These are phyloP conservation scores for Quercus agrifolia DNA, from an alignment of 306 rosid species.

Conservation along the genomic window DNA sequence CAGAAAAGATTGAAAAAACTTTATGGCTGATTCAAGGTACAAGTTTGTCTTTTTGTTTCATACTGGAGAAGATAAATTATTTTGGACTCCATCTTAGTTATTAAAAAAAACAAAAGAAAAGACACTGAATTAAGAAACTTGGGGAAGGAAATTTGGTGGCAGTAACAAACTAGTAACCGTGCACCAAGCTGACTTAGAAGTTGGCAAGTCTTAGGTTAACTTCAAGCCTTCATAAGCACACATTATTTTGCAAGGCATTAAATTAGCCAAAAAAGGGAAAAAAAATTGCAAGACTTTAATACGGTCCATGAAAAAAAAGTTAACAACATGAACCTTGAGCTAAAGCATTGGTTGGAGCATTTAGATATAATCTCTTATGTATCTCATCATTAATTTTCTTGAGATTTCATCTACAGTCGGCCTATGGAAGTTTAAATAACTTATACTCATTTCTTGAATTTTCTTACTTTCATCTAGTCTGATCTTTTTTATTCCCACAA, in stretches of 20 bases:
- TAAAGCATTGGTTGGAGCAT: neutral
- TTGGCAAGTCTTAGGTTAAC: neutral
- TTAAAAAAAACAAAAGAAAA: too few relatives aligned
- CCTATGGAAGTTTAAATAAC: neutral
- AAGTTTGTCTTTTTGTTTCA: too few relatives aligned
- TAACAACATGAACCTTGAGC: neutral
- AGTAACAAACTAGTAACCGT: neutral
- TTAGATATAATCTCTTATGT: neutral
- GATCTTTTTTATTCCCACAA: conserved; percentile 12
- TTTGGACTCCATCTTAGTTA: too few relatives aligned
- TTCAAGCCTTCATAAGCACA: neutral
- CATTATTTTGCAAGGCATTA: neutral
- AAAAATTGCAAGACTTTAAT: neutral
- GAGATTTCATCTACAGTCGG: neutral
- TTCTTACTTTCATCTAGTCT: conserved; percentile 13
- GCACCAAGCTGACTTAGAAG: conserved; percentile 2
- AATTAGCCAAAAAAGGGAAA: too few relatives aligned
- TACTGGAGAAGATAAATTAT: too few relatives aligned
- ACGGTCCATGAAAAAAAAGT: neutral
- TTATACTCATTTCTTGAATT: neutral
- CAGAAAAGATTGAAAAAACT: too few relatives aligned
- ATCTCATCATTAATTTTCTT: neutral
- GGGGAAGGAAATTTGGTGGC: neutral
- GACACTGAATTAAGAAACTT: too few relatives aligned
- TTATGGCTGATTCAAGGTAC: too few relatives aligned